Percentiles rank a stretch among this genome's conserved stretches.
phyloP scores from a whole-genome alignment of 495 filamentous ascomycete species.

The Talaromyces stipitatus region DNA sequence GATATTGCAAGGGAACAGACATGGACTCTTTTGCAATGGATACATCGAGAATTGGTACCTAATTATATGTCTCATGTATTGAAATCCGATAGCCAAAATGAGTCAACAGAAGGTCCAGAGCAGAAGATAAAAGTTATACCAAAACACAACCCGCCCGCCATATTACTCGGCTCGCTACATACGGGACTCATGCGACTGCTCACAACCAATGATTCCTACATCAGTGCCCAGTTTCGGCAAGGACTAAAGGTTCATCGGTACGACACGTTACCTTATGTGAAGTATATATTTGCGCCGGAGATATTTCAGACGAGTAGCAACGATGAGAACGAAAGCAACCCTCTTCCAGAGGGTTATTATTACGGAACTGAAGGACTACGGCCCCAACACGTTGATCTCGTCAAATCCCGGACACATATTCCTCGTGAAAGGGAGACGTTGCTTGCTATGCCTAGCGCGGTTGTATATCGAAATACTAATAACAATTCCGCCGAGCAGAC shows the following conservation, averaged over 20 bases:
- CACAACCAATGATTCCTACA: constrained; percentile 8
- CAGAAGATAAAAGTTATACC: constrained; percentile 1
- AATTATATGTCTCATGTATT: background rate
- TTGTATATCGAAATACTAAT: constrained; percentile 16
- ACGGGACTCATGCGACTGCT: constrained; percentile 22
- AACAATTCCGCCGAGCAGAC: constrained; percentile 4
- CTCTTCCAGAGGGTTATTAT: constrained; percentile 24
- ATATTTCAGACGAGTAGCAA: constrained; percentile 9
- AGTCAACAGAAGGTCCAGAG: background rate
- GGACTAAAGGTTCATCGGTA: constrained; percentile 26
- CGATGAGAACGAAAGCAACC: background rate
- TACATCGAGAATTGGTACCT: constrained; percentile 1
- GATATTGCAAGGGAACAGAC: background rate
- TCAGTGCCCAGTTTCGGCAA: constrained; percentile 4
- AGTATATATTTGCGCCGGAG: constrained; percentile 22
- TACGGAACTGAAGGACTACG: constrained; percentile 23
- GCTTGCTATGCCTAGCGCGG: constrained; percentile 22
- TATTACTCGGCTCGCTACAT: constrained; percentile 29
- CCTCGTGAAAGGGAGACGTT: constrained; percentile 24
- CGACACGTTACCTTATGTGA: constrained; percentile 26
- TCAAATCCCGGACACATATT: constrained; percentile 32
- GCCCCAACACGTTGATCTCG: constrained; percentile 24
- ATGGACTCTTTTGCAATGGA: background rate
- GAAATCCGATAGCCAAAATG: background rate
- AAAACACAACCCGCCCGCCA: constrained; percentile 10